Base-by-base conservation (phyloP, 2,329 filamentous ascomycete species). In the Talaromyces albobiverticillius region DNA sequence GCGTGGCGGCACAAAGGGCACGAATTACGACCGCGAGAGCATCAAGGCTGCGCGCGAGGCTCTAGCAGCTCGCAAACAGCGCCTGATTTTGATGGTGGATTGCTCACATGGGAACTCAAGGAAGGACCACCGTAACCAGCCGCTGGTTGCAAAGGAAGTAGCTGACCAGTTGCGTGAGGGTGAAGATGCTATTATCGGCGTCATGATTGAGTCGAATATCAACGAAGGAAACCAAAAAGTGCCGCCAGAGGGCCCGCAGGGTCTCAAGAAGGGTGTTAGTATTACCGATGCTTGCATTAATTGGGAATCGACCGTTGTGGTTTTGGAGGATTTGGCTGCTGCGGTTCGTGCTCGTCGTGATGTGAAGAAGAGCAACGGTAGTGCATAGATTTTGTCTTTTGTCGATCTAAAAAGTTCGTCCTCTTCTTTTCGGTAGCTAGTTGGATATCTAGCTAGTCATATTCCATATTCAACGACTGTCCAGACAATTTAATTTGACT, bases 181-280 rank as follows among this genome's bases (percentile, higher is more conserved):
- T 56, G 90, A 99, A 78, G 87, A 84, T 56, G 87, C 84, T 60
- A 95, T 99, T 65, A 83, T 97, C 61, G 94, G 92, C 70, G 90
- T 97, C 68, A 99, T 99, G 93, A 95, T 99, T 64, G 93, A 99
- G 79, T 96, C 90, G 68, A 93, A 97, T 76, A 93, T 97, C 80
- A 85, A 93, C 73, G 94, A 96, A 76, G 86, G 84, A 65, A 90
- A 86, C 79, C 88, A 91, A 69, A 96, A 96, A 79, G 89, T 95
- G 1, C 90, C 91, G 1, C 72, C 85, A 1, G 90, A 95, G 73
- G 93, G 92, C 8, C 88, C 88, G 7, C 71, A 84, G 1, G 88
- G 75, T 7, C 80, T 96, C 49, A 89, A 91, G 79, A 90, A 89
- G 76, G 92, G 92, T 62, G 88, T 96, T 66, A 93, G 88, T 73